These are phyloP conservation scores for Vicia sativa DNA, from an alignment of 306 rosid genomes.

Conservation along the genomic window DNA sequence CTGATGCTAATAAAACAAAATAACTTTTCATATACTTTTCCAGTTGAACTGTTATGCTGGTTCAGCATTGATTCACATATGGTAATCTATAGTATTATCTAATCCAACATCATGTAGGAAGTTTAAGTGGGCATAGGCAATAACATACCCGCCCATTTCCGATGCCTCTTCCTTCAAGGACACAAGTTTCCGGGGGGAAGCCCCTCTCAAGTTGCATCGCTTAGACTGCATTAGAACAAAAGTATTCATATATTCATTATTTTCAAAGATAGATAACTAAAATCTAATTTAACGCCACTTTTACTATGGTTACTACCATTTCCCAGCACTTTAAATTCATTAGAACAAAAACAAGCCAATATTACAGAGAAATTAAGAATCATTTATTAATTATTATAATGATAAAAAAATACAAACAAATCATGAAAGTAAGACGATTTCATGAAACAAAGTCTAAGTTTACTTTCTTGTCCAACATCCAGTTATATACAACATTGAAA, in stretches of 20 bases:
- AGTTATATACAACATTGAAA: too few relatives aligned
- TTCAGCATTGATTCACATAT: slow-evolving; percentile 1
- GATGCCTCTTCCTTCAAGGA: slow-evolving; percentile 83
- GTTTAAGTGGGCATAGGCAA: slow-evolving; percentile 36
- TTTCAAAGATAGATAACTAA: background rate
- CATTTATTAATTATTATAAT: background rate
- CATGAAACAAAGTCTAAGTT: background rate
- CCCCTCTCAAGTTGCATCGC: slow-evolving; percentile 72
- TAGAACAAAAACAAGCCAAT: background rate
- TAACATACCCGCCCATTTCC: slow-evolving; percentile 98
- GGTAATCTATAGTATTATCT: slow-evolving; percentile 16
- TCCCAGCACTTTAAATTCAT: background rate
- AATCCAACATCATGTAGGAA: slow-evolving; percentile 7
- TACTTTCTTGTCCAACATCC: too few relatives aligned
- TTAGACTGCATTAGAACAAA: slow-evolving; percentile 66
- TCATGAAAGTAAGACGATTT: background rate
- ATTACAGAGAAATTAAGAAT: background rate
- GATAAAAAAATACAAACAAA: background rate
- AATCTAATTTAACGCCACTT: slow-evolving; percentile 9
- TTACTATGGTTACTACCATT: background rate
- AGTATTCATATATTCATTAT: slow-evolving; percentile 17
- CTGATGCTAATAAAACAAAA: slow-evolving; percentile 20
- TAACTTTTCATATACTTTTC: background rate
- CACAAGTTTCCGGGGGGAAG: slow-evolving; percentile 62
- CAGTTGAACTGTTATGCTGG: slow-evolving; percentile 1